Evolutionary conservation across 2,329 filamentous ascomycete species (phyloP), one percentile per base, ranked within the genome.

Genomic region (Cladosporium phlei): DNA sequence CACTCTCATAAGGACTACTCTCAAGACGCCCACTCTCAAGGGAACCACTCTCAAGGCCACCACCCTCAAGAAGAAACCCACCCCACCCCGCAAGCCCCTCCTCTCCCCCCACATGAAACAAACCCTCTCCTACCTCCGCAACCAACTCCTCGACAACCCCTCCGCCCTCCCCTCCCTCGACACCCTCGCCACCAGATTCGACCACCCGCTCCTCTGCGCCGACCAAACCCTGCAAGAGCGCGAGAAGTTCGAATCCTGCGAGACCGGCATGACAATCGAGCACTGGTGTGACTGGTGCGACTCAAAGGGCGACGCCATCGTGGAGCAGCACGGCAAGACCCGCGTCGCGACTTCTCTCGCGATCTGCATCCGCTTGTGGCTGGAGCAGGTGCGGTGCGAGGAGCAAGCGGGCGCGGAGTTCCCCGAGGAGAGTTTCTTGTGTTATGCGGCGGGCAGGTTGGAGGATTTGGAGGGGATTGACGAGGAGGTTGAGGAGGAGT

Each of bases 381-480:
- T n/a, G 5, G 40, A 45, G 2, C 22, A 34, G 14, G 29, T 44
- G 3, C 10, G 19, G 32, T 22, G 19, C 10, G 40, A 24, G 6
- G 32, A 45, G 32, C 16, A 22, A 11, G 40, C 16, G 11, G 40
- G 32, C 14, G 9, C n/a, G 10, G 21, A 14, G 9, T 11, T 33
- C 14, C 21, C 28, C 10, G 30, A 14, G 4, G 40, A 37, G 32
- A 45, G 22, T 10, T 45, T 45, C 9, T 16, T 45, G 32, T 16
- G 28, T 11, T 30, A 12, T 16, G 22, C 37, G 21, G 27, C 28
- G 32, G 16, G 40, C 3, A 24, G 30, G 3, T 11, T 45, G 22
- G 40, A 28, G 22, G 40, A 28, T 45, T 14, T 45, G 22, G 40
- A 37, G 16, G 40, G 22, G 5, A 17, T 45, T 7, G 40, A 45